These are phyloP conservation scores for Volvox reticuliferus DNA, from an alignment of 139 green algal genomes.

Conservation along the genomic window DNA sequence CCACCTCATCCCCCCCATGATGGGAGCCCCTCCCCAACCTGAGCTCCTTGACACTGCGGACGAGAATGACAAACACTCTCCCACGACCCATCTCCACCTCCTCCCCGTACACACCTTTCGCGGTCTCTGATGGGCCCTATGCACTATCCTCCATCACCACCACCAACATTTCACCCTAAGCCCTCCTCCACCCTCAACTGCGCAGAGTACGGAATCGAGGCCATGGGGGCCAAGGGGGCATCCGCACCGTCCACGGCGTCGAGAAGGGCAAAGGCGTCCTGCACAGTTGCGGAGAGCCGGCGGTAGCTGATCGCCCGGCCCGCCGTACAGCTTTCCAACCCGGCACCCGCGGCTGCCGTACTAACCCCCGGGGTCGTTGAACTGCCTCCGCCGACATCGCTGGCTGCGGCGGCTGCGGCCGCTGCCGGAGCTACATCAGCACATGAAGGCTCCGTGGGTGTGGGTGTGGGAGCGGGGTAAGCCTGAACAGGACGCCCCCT, in stretches of 20 bases:
- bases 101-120: background rate
- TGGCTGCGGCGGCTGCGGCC: background rate
- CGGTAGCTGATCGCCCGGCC: background rate
- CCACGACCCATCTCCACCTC: background rate
- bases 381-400: no score
- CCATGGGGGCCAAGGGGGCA: background rate
- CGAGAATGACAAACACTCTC: background rate
- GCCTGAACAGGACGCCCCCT: no score
- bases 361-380: no score
- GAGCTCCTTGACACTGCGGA: no score
- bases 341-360: no score
- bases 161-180: background rate
- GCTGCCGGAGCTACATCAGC: background rate
- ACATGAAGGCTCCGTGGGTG: background rate
- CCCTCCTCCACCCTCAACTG: background rate
- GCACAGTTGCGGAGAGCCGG: background rate
- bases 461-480: background rate
- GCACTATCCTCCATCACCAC: background rate
- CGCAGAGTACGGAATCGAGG: background rate
- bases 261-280: background rate
- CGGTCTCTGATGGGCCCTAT: background rate
- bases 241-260: conserved; percentile 4
- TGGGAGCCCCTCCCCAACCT: no score
- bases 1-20: no score
- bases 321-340: background rate